Conservation (phyloP, 192 early-diverging fungal genomes). For the Coemansia biformis region DNA sequence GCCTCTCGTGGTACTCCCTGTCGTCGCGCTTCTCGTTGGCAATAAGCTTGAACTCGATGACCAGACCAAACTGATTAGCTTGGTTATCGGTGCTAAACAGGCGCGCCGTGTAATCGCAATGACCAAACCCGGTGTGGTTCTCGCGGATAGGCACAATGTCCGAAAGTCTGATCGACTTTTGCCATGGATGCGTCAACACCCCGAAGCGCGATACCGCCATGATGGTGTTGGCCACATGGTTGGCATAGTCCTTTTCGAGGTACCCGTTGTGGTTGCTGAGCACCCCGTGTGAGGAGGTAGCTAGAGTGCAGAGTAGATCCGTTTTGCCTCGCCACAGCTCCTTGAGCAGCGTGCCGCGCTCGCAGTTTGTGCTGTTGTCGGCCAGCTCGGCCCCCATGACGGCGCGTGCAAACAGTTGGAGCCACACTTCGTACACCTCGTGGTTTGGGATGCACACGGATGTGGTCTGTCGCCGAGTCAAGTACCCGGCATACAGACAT, state of each 20-base stretch:
- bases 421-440: conserved; percentile 23
- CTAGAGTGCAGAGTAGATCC: conserved; percentile 13
- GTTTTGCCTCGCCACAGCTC: conserved; percentile 25
- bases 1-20: conserved; percentile 2
- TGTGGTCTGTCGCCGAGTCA: too few species aligned
- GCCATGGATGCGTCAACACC: conserved; percentile 29
- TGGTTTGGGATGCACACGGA: conserved; percentile 37
- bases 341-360: conserved; percentile 14
- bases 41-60: conserved; percentile 39
- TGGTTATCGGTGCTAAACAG: conserved; percentile 14
- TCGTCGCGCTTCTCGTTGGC: conserved; percentile 6
- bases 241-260: conserved; percentile 32
- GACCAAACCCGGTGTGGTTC: conserved; percentile 9
- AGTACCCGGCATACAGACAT: too few species aligned
- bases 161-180: conserved; percentile 12
- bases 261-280: conserved; percentile 39
- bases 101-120: conserved; percentile 12
- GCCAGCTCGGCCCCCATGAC: conserved; percentile 21
- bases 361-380: conserved; percentile 17
- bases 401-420: conserved; percentile 19
- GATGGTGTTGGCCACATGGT: conserved; percentile 31
- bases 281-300: conserved; percentile 23
- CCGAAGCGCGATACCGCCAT: conserved; percentile 27
- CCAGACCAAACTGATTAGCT: conserved; percentile 29
- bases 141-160: conserved; percentile 17